Conservation (phyloP, 768 basidiomycete species). For the Tylopilus intermedius region DNA sequence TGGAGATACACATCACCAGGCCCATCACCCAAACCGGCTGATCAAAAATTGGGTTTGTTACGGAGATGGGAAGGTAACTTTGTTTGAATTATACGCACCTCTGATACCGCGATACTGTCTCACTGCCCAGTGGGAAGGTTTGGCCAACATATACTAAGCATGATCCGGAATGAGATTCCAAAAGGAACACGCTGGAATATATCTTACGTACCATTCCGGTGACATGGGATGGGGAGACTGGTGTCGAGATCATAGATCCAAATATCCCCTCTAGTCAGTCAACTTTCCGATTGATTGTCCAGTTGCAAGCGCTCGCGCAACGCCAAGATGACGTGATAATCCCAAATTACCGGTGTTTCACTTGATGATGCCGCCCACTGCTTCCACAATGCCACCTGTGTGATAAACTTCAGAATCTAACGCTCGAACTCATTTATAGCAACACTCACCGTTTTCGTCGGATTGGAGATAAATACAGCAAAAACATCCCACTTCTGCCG, state of each 20-base stretch:
- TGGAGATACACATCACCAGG: constrained; percentile 47
- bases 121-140: constrained; percentile 38
- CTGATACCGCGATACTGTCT: constrained; percentile 34
- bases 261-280: constrained; percentile 13
- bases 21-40: constrained; percentile 58
- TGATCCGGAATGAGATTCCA: constrained; percentile 16
- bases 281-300: neutral
- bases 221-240: constrained; percentile 45
- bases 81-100: constrained; percentile 36
- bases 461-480: constrained; percentile 65
- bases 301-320: constrained; percentile 34
- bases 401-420: constrained; percentile 5
- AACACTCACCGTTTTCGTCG: constrained; percentile 45
- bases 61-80: constrained; percentile 3
- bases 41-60: constrained; percentile 1
- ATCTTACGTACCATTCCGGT: constrained; percentile 40
- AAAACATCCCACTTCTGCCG: constrained; percentile 44
- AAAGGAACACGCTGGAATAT: neutral
- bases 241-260: constrained; percentile 76
- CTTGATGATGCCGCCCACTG: constrained; percentile 42
- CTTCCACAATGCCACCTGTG: constrained; percentile 60
- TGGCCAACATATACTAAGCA: constrained; percentile 41
- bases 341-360: constrained; percentile 54
- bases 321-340: constrained; percentile 67
- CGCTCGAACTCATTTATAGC: neutral